Evolutionary conservation across 768 basidiomycete species (phyloP), one percentile per base, ranked within the genome.

Genomic region (Mycena rosella): DNA sequence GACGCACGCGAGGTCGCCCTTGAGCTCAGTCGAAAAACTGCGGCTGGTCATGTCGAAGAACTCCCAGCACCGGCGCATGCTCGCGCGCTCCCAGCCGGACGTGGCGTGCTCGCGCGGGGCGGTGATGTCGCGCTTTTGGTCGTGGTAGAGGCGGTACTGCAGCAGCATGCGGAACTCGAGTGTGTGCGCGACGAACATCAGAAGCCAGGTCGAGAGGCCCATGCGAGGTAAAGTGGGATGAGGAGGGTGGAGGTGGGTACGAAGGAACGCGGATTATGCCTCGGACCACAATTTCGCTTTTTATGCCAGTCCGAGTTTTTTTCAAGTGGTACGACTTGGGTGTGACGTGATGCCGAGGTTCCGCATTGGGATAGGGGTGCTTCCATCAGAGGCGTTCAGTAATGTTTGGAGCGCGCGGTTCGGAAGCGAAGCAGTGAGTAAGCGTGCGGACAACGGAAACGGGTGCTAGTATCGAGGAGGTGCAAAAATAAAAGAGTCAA

Each of bases 31-130:
- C 0, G 95, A 86, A 73, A 98, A 99, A 80, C 91, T 94, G 72
- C 97, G 81, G 72, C 94, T 95, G 5, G 96, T 96, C 79, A 84
- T 62, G 84, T 99, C 96, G 60, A 99, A 83, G 73, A 96, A 91
- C 9, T 87, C 83, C 96, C 96, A 98, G 75, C 96, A 98, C 48
- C 88, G 84, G 62, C 89, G 87, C 97, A 99, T 99, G 11, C 88
- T 83, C 42, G 86, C 75, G 62, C 97, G 84, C 80, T 98, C 90
- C 90, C 93, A 98, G 47, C 95, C 95, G 1, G 95, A 93, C 22
- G 91, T 89, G 0, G 86, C 82, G 72, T 93, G 88, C 73, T 98
- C 94, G 68, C 86, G 80, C 63, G 88, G 81, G 2, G 88, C 84
- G 48, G 93, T 89, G 73, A 99, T 93, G 74, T 96, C 94, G 72